phyloP scores from a whole-genome alignment of 345 rosid species.

The Dipteronia sinensis region DNA sequence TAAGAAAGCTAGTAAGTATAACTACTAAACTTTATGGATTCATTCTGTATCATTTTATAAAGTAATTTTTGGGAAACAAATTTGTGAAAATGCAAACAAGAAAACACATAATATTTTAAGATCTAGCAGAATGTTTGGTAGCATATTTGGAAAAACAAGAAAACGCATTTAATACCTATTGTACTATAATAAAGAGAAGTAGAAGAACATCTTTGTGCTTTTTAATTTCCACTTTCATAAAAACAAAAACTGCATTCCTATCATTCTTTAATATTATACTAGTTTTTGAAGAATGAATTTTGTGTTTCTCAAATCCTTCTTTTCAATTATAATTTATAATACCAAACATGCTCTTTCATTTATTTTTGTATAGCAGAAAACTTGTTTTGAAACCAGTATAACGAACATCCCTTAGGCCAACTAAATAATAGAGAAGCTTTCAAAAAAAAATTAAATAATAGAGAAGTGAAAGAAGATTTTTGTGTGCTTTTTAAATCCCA shows the following conservation, averaged over 20 bases:
- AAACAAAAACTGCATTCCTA: too few relatives aligned
- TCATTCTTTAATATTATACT: too few relatives aligned
- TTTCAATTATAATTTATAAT: too few relatives aligned
- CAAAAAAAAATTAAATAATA: neutral
- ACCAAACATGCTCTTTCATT: too few relatives aligned
- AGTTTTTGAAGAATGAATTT: too few relatives aligned
- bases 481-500: neutral
- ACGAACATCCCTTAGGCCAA: too few relatives aligned
- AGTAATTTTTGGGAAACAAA: neutral
- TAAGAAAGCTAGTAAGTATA: neutral
- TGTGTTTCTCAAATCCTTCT: too few relatives aligned
- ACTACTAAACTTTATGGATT: neutral
- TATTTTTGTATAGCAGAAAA: too few relatives aligned
- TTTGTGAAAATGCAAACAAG: neutral
- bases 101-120: neutral
- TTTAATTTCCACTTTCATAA: neutral
- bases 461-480: neutral
- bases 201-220: neutral
- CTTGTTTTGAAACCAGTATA: too few relatives aligned
- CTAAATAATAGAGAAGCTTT: too few relatives aligned
- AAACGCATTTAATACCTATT: neutral
- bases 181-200: neutral
- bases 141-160: neutral
- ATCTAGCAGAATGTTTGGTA: neutral
- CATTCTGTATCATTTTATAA: neutral